phyloP scores from a whole-genome alignment of 805 yeast genomes.

The Candida montana region DNA sequence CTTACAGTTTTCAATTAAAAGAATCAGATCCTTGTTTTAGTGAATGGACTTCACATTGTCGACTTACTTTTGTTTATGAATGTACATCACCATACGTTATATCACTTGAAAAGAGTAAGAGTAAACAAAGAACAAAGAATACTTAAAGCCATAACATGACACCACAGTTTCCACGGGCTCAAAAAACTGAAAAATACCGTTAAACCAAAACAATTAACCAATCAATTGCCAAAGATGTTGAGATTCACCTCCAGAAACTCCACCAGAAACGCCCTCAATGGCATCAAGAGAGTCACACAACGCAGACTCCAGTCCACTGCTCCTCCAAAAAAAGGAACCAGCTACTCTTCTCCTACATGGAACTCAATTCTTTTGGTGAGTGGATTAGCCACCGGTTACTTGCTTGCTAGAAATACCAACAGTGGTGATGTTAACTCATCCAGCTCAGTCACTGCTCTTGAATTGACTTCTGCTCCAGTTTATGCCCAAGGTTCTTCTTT shows the following conservation, averaged over 20 bases:
- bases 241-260: neutral
- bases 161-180: too few species aligned
- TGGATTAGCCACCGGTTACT: slow-evolving; percentile 13
- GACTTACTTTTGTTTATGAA: too few species aligned
- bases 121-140: too few species aligned
- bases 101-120: too few species aligned
- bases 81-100: too few species aligned
- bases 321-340: neutral
- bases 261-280: neutral
- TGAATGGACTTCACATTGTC: too few species aligned
- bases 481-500: slow-evolving; percentile 12
- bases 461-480: slow-evolving; percentile 2
- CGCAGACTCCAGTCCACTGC: slow-evolving; percentile 8
- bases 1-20: too few species aligned
- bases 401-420: neutral
- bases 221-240: neutral
- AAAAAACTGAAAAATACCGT: too few species aligned
- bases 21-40: too few species aligned
- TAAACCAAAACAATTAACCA: too few species aligned
- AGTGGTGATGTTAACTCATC: slow-evolving; percentile 5
- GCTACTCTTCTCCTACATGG: neutral
- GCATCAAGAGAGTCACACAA: neutral
- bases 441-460: slow-evolving; percentile 4
- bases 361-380: slow-evolving; percentile 2
- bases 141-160: too few species aligned